Evolutionary conservation across 495 filamentous ascomycete species (phyloP).

Genomic region (Aspergillus heteromorphus): DNA sequence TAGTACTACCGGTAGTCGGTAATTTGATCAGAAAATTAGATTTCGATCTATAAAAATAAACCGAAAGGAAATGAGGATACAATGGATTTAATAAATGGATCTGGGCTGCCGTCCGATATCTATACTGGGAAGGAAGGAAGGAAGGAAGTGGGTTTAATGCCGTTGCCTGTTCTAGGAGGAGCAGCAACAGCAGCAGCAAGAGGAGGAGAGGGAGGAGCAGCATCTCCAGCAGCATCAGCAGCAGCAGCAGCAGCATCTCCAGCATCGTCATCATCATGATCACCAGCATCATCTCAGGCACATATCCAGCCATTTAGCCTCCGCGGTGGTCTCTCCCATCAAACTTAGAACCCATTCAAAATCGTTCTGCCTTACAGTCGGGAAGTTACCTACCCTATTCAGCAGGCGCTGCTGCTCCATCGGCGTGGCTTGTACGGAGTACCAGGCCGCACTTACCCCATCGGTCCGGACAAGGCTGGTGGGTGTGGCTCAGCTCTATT

Average conservation of each 20-base stretch:
- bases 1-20: not conserved
- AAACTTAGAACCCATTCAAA: not conserved
- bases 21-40: no score
- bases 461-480: not conserved
- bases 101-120: not conserved
- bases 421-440: not conserved
- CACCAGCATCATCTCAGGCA: not conserved
- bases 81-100: not conserved
- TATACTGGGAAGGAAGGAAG: not conserved
- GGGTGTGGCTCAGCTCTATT: constrained; percentile 4
- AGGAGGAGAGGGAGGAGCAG: not conserved
- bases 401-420: not conserved
- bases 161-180: constrained; percentile 1
- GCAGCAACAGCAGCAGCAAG: not conserved
- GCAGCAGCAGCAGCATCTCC: no score
- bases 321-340: not conserved
- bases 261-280: not conserved
- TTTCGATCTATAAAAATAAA: not conserved
- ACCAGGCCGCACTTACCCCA: not conserved
- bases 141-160: not conserved
- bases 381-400: not conserved
- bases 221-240: not conserved
- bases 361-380: not conserved
- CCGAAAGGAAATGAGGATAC: not conserved
- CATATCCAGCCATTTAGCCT: no score